Evolutionary conservation across 306 rosid species (phyloP).

Genomic region (Prunus mume): DNA sequence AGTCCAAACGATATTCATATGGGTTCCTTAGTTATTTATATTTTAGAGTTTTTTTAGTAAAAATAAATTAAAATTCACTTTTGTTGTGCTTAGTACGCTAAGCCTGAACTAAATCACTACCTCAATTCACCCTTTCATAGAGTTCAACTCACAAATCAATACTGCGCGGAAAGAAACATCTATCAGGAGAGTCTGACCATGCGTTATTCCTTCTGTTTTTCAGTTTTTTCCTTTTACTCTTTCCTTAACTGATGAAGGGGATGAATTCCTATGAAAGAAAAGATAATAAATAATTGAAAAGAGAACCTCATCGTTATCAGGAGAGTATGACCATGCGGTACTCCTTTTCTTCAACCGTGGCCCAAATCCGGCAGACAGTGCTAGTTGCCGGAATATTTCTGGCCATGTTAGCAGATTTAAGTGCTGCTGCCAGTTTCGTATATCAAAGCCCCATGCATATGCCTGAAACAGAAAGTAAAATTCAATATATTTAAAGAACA

Average conservation of each 20-base stretch:
- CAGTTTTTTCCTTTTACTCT: not conserved
- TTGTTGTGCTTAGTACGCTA: not conserved
- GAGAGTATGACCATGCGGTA: conserved; percentile 57
- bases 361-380: conserved; percentile 91
- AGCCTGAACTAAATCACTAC: not conserved
- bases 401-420: conserved; percentile 94
- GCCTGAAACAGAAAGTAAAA: conserved; percentile 50
- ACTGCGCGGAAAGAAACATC: not conserved
- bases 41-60: not conserved
- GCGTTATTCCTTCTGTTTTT: too few relatives aligned
- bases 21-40: not conserved
- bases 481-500: conserved; percentile 14
- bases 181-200: too few relatives aligned
- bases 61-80: not conserved
- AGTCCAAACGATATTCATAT: not conserved
- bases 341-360: conserved; percentile 82
- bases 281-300: conserved; percentile 1
- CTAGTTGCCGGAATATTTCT: conserved; percentile 88
- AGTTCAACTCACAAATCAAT: not conserved
- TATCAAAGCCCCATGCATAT: conserved; percentile 98
- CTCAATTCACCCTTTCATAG: not conserved
- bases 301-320: conserved; percentile 77
- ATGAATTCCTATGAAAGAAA: not conserved
- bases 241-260: not conserved
- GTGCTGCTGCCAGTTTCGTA: conserved; percentile 92